Conservation (phyloP, 345 rosid species). For the Durio zibethinus region DNA sequence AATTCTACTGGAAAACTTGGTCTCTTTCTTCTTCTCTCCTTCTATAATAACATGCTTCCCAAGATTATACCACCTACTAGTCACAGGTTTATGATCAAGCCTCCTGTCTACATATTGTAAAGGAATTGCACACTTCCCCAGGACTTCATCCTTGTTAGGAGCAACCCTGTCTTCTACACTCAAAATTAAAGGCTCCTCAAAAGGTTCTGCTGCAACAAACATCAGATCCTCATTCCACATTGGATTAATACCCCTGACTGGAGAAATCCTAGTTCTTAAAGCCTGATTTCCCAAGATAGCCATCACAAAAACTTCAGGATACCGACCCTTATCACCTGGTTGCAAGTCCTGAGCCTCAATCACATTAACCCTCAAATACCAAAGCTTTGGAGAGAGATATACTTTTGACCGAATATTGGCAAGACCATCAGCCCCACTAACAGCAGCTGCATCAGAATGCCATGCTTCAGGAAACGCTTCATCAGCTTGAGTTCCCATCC, state of each 20-base stretch:
- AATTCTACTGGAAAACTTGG: constrained; percentile 76
- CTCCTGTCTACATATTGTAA: constrained; percentile 61
- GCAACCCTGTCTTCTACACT: constrained; percentile 83
- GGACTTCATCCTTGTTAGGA: constrained; percentile 73
- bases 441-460: constrained; percentile 93
- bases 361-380: constrained; percentile 91
- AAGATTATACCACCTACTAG: constrained; percentile 71
- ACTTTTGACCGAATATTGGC: constrained; percentile 87
- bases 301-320: constrained; percentile 76
- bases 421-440: constrained; percentile 70
- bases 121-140: constrained; percentile 58
- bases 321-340: constrained; percentile 58
- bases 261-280: constrained; percentile 57
- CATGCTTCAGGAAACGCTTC: constrained; percentile 98
- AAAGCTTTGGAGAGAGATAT: constrained; percentile 86
- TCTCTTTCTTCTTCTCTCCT: constrained; percentile 79
- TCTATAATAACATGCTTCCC: constrained; percentile 61
- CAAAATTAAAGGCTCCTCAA: constrained; percentile 73
- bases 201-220: constrained; percentile 93
- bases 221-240: constrained; percentile 96
- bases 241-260: constrained; percentile 61
- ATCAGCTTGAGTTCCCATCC: constrained; percentile 98
- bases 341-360: constrained; percentile 90
- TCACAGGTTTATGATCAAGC: constrained; percentile 67
- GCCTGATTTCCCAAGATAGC: constrained; percentile 63